These are phyloP conservation scores for Plasmodium gonderi DNA, from an alignment of 169 alveolate species.

Conservation along the genomic window DNA sequence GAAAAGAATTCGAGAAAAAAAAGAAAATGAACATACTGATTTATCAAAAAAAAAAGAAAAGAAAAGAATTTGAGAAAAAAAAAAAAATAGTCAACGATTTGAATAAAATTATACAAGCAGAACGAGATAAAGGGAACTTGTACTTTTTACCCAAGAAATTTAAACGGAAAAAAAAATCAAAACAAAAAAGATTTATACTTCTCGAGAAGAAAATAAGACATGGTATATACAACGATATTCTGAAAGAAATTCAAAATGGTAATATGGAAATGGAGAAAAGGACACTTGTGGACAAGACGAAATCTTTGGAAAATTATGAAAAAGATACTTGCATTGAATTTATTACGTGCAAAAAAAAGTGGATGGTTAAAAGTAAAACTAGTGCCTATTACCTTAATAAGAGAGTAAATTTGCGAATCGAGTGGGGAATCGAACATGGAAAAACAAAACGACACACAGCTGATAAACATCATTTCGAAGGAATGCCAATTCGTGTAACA, in stretches of 20 bases:
- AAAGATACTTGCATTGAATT: not conserved
- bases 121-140: constrained; percentile 50
- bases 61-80: constrained; percentile 33
- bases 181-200: constrained; percentile 17
- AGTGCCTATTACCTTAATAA: too few species aligned
- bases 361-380: constrained; percentile 3
- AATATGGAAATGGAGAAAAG: not conserved
- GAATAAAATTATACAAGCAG: constrained; percentile 5
- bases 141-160: constrained; percentile 50
- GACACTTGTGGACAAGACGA: not conserved
- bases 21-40: constrained; percentile 8
- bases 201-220: constrained; percentile 59
- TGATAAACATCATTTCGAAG: not conserved
- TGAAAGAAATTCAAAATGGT: not conserved
- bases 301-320: not conserved
- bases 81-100: constrained; percentile 43
- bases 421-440: too few species aligned
- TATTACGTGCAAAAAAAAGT: constrained; percentile 5
- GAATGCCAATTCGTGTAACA: not conserved
- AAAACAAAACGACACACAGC: not conserved
- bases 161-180: constrained; percentile 44
- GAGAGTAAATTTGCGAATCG: too few species aligned
- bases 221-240: not conserved
- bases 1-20: constrained; percentile 17
- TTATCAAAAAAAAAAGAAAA: constrained; percentile 52